phyloP scores from a whole-genome alignment of 192 early-diverging fungal genomes.

The Coemansia sp. region DNA sequence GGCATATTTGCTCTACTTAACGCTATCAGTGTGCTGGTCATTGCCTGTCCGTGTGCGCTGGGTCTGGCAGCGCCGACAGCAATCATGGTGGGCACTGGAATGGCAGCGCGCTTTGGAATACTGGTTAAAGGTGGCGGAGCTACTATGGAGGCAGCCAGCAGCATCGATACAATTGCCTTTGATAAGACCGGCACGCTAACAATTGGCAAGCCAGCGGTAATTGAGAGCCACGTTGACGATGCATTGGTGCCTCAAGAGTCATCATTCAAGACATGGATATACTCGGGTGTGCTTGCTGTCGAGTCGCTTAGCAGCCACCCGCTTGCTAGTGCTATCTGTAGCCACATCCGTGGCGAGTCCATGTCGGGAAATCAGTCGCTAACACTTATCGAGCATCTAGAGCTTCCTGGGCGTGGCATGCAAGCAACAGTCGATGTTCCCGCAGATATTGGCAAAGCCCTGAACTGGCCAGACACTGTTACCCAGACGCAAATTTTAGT shows the following conservation, averaged over 20 bases:
- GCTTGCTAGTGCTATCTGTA: constrained; percentile 68
- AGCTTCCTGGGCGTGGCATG: constrained; percentile 49
- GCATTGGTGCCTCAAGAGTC: constrained; percentile 13
- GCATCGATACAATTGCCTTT: constrained; percentile 86
- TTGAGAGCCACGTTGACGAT: constrained; percentile 24
- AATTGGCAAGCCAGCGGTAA: constrained; percentile 65
- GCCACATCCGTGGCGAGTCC: constrained; percentile 49
- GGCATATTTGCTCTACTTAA: constrained; percentile 64
- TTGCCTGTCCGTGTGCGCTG: constrained; percentile 95
- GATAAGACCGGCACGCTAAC: constrained; percentile 99
- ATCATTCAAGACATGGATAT: constrained; percentile 51
- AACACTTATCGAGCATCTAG: constrained; percentile 30
- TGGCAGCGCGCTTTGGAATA: constrained; percentile 89
- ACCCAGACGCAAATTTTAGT: constrained; percentile 48
- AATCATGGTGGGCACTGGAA: constrained; percentile 97
- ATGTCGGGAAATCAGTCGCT: not conserved
- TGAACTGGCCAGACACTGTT: constrained; percentile 23
- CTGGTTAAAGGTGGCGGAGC: constrained; percentile 89
- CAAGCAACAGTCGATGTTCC: constrained; percentile 29
- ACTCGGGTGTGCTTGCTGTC: constrained; percentile 60
- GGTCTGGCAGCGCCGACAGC: constrained; percentile 95
- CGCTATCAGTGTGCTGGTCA: constrained; percentile 87
- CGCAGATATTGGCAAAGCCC: constrained; percentile 10
- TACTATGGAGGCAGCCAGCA: constrained; percentile 80
- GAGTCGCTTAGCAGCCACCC: constrained; percentile 88